phyloP scores from a whole-genome alignment of 768 basidiomycete genomes.

The Russula vinacea region DNA sequence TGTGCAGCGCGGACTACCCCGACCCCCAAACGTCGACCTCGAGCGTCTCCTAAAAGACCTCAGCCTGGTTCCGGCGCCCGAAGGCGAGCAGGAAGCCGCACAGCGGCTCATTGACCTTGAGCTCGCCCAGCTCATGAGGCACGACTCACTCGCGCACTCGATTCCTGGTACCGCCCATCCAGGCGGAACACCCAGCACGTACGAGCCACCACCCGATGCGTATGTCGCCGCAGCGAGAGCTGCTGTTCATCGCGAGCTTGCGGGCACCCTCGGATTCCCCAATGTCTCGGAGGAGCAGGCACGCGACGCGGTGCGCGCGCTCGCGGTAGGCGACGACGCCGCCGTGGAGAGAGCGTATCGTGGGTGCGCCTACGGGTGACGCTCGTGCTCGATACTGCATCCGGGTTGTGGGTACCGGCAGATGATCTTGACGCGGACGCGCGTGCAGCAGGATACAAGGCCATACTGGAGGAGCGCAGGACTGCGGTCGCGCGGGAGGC shows the following conservation, averaged over 20 bases:
- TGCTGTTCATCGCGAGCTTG: conserved; percentile 78
- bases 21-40: conserved; percentile 81
- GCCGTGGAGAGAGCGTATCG: conserved; percentile 56
- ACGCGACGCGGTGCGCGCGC: conserved; percentile 65
- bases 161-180: conserved; percentile 81
- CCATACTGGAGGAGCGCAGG: conserved; percentile 58
- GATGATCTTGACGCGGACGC: conserved; percentile 53
- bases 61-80: conserved; percentile 44
- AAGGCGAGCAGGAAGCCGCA: conserved; percentile 39
- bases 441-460: conserved; percentile 60
- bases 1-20: conserved; percentile 79
- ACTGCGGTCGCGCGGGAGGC: conserved; percentile 79
- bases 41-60: conserved; percentile 60
- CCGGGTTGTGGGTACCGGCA: conserved; percentile 66
- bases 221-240: conserved; percentile 65
- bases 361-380: conserved; percentile 68
- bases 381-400: conserved; percentile 59
- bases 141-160: conserved; percentile 85
- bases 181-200: conserved; percentile 65
- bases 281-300: conserved; percentile 76
- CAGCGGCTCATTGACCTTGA: conserved; percentile 72
- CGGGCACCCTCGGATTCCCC: conserved; percentile 76
- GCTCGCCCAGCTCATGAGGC: conserved; percentile 71
- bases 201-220: conserved; percentile 75
- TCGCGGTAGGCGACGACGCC: conserved; percentile 52